Evolutionary conservation across 176 grass and related monocot genomes (phyloP), one percentile per base, ranked within the genome.

Genomic region (Secale cereale): DNA sequence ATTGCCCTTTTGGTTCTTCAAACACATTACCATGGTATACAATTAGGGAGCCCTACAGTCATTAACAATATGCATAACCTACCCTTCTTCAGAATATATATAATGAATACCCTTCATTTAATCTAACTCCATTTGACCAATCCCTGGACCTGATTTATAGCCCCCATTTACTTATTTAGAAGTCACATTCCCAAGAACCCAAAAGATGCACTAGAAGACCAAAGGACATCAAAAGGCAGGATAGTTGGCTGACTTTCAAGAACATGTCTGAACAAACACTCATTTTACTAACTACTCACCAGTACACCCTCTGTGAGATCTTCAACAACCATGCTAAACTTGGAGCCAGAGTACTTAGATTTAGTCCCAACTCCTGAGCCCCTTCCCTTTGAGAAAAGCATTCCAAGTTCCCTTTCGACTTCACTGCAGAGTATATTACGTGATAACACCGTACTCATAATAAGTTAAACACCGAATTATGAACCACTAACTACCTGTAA

Each of bases 231-330:
- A 61, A 6, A 86, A 11, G 7, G 5, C 68, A 72, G 11, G 11
- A 72, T 2, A 7, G 12, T 22, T 41, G 26, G 23, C 69, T 65
- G 41, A 39, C 19, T 78, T 15, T 17, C 23, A 32, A 78, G 72
- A 29, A 64, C 20, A 71, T 50, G 26, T 56, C 1, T 0, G 15
- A 10, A 65, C 3, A 59, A 19, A 15, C 3, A 35, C 10, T 66
- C 31, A 1, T 56, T 74, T 17, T 28, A 30, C 3, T 16, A 85
- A 32, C 11, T 77, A 90, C 97, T 92, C 88, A 98, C 93, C 83
- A 98, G 90, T 64, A 98, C 91, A 52, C 97, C 97, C 40, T 96
- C 97, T 82, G 89, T 96, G 79, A 98, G 87, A 90, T 98, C 97
- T 92, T 98, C 97, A 56, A 98, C 97, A 46, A 91, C 79, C 97